These are phyloP conservation scores for Silene coronaria DNA, from an alignment of 179 eudicot species.

Conservation along the genomic window DNA sequence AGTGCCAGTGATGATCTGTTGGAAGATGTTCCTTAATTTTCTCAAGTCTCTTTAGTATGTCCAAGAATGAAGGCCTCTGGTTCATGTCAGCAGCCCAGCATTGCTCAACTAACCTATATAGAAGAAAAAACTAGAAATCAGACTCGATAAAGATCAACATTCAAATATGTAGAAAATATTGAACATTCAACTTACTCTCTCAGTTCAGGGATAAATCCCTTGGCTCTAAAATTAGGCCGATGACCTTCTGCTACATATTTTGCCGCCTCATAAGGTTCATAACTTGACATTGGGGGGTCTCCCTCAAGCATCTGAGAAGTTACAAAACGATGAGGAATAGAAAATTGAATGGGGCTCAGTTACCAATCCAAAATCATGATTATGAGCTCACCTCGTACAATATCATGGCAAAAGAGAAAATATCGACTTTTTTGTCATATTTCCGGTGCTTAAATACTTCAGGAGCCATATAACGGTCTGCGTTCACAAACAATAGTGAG, in stretches of 20 bases:
- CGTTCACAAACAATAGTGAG: slow-evolving; percentile 33
- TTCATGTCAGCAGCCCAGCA: slow-evolving; percentile 87
- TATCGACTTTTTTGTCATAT: slow-evolving; percentile 96
- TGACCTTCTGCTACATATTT: slow-evolving; percentile 80
- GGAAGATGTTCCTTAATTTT: slow-evolving; percentile 60
- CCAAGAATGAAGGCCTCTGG: slow-evolving; percentile 80
- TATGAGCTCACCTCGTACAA: slow-evolving; percentile 70
- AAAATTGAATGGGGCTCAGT: neutral
- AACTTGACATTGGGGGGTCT: slow-evolving; percentile 56
- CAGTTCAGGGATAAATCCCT: slow-evolving; percentile 58
- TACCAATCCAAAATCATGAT: slow-evolving; percentile 1
- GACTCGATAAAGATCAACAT: neutral
- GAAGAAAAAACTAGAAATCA: neutral
- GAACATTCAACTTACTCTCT: slow-evolving; percentile 50
- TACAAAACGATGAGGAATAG: slow-evolving; percentile 12
- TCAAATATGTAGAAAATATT: neutral
- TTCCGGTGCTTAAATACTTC: slow-evolving; percentile 96
- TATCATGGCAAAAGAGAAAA: slow-evolving; percentile 96
- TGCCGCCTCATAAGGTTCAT: slow-evolving; percentile 90
- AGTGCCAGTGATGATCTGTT: slow-evolving; percentile 73
- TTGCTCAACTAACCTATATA: slow-evolving; percentile 51
- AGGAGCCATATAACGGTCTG: slow-evolving; percentile 99
- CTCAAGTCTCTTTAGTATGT: slow-evolving; percentile 77
- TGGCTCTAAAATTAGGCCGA: slow-evolving; percentile 69
- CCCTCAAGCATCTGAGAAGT: slow-evolving; percentile 81